Evolutionary conservation across 345 rosid species (phyloP), one percentile per base, ranked within the genome.

Genomic region (Eucalyptus leucophloia): DNA sequence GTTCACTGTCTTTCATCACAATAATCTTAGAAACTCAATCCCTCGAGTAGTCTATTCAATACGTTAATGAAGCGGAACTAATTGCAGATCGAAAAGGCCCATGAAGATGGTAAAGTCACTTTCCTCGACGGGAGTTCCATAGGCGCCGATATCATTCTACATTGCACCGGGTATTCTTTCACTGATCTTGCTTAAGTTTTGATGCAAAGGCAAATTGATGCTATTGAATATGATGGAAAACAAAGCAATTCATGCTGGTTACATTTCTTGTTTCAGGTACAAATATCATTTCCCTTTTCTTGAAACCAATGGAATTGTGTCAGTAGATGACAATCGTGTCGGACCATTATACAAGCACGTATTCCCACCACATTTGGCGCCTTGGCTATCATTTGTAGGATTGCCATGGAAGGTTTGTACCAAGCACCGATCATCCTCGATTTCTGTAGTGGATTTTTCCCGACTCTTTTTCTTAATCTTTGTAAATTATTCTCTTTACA

Each of bases 221-320:
- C 77, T n/a, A n/a, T n/a, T 65, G 23, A 16, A 65, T 65, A 32
- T 65, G 77, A n/a, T 65, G 77, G 77, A n/a, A n/a, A 65, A 65
- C 77, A 65, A n/a, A n/a, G 77, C 12, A 18, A 65, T 65, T 65
- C 5, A 65, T 65, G 77, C 77, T 16, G 77, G 23, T 65, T 65
- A 87, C 49, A 40, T 53, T 58, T 69, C 60, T 72, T 54, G 45
- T 47, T 44, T 13, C 88, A 97, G 99, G 96, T 97, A 95, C 94
- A 96, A 95, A 92, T 96, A 96, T 92, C 95, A 94, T 91, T 96
- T 96, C 90, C 98, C 99, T 32, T 97, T 97, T 92, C 97, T 97
- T 40, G 96, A 95, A 87, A 96, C 97, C 87, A 91, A 90, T 47
- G 98, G 97, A 89, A 89, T 86, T 89, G 96, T 96, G 90, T 93